Evolutionary conservation across 352 stramenopile species (phyloP), one percentile per base, ranked within the genome.

Genomic region (Hyaloperonospora arabidopsidis): DNA sequence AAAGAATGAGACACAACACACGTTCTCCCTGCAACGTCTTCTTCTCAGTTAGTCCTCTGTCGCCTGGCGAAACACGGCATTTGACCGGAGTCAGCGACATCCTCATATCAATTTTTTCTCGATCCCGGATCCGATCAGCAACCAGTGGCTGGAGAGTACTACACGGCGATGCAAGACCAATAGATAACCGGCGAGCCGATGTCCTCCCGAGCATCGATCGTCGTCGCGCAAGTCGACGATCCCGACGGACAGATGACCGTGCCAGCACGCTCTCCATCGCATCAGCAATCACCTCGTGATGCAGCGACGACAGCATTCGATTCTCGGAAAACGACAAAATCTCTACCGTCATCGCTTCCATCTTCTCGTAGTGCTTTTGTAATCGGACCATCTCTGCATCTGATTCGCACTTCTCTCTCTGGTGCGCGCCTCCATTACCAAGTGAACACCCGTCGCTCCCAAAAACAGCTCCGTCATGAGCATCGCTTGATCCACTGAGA

Each of bases 211-310:
- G 57, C 14, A 79, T 74, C 35, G 81, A 87, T 5, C 86, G 56
- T 1, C 81, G 59, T 13, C 77, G 69, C 11, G 81, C 81, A 15
- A 82, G 63, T 25, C 76, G 81, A 39, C 76, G 76, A 17, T 83
- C 71, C 50, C 83, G 78, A 45, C 79, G 70, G 35, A 72, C 29
- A 2, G 79, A 91, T 29, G 76, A 69, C 29, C 83, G 67, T 14
- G 81, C 76, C 19, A 91, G 59, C 36, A 85, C 61, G 32, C 79
- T 67, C 49, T 91, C 81, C 74, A 91, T 88, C 2, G 81, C 81
- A 38, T 89, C 74, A 21, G 81, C 77, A 45, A 91, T 87, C 34
- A 73, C 65, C 52, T 72, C 69, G 56, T 88, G 81, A 18, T 74
- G 72, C 13, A 60, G 65, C 6, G 77, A 86, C 21, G 79, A 87